Evolutionary conservation across 2,329 filamentous ascomycete species (phyloP), one percentile per base, ranked within the genome.

Genomic region (Fusarium newnesense): DNA sequence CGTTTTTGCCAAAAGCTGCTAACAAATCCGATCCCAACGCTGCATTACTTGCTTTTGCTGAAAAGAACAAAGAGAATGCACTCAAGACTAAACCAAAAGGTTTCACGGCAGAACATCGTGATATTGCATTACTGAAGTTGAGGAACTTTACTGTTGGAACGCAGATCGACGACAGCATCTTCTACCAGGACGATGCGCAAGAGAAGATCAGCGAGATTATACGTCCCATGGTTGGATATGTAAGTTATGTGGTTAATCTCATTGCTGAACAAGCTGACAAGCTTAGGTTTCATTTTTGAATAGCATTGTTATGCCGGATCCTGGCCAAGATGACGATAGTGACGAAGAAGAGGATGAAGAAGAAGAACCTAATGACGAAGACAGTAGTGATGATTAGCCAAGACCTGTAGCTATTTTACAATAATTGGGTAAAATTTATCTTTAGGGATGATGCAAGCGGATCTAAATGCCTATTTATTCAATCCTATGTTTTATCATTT

Each of bases 11-110:
- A 7, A 67, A 75, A 21, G 72, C 79, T 15, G 76, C 80, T 52
- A 63, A 61, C 7, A 66, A 68, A 4, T 85, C 86, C 8, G 76
- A 72, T 16, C 75, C 76, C 7, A 86, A 88, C 69, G 88, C 88
- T 54, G 91, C 87, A 24, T 81, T 96, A 9, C 87, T 89, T 73
- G 92, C 92, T 2, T 97, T 97, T 81, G 87, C 89, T 28, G 86
- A 85, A 47, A 85, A 87, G 74, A 98, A 97, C 77, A 84, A 88
- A 72, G 89, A 91, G 67, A 92, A 90, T 69, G 94, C 94, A 19
- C 85, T 98, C 57, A 97, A 97, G 86, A 96, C 90, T 42, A 92
- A 92, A 79, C 95, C 95, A 9, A 96, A 95, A 92, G 94, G 93
- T 52, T 97, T 93, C 79, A 85, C 89, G 49, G 87, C 88, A 26